These are phyloP conservation scores for Coniochaeta hoffmannii DNA, from an alignment of 2,329 filamentous ascomycete genomes.

Conservation along the genomic window DNA sequence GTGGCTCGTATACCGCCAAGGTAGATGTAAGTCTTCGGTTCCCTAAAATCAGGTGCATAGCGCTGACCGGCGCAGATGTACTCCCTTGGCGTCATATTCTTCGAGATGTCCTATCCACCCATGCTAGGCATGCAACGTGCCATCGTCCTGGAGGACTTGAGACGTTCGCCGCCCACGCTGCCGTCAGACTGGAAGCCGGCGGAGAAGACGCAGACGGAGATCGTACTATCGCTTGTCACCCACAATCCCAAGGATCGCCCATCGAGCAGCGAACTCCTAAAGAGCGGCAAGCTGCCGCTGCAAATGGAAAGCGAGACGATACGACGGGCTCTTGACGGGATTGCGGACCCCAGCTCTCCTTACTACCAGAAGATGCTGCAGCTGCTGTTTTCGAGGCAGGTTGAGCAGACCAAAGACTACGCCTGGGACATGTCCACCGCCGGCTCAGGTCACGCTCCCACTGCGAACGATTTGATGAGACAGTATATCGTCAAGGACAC, in stretches of 20 bases:
- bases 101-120: slow-evolving; percentile 82
- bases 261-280: slow-evolving; percentile 72
- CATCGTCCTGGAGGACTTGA: slow-evolving; percentile 58
- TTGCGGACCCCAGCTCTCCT: slow-evolving; percentile 76
- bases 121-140: slow-evolving; percentile 58
- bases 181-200: slow-evolving; percentile 65
- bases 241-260: slow-evolving; percentile 79
- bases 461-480: slow-evolving; percentile 56
- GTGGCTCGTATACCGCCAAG: slow-evolving; percentile 80
- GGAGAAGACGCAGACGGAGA: slow-evolving; percentile 67
- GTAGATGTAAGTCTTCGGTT: slow-evolving; percentile 73
- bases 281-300: slow-evolving; percentile 79
- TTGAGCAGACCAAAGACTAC: slow-evolving; percentile 73
- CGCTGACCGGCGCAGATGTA: slow-evolving; percentile 62
- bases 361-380: slow-evolving; percentile 86
- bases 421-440: slow-evolving; percentile 64
- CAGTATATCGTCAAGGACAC: slow-evolving; percentile 68
- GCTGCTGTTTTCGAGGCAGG: slow-evolving; percentile 70
- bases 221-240: slow-evolving; percentile 72
- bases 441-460: slow-evolving; percentile 26
- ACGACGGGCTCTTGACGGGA: slow-evolving; percentile 68
- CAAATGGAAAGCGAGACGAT: slow-evolving; percentile 92
- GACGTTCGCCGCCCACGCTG: slow-evolving; percentile 59
- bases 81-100: slow-evolving; percentile 93
- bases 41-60: neutral